Conservation (phyloP, 768 basidiomycete genomes). For the Hebeloma cylindrosporum region DNA sequence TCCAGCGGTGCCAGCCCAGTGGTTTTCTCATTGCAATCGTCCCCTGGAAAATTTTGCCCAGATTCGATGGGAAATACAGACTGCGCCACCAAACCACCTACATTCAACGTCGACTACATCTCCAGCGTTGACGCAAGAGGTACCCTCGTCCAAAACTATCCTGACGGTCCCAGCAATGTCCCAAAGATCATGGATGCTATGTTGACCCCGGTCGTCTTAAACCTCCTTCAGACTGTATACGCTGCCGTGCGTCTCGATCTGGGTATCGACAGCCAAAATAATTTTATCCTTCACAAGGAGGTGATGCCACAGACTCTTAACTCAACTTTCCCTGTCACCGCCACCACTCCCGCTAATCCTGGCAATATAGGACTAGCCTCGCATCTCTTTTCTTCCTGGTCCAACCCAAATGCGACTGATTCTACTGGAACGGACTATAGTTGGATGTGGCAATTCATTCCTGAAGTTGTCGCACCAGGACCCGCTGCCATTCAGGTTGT, state of each 20-base stretch:
- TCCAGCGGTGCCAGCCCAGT: not conserved
- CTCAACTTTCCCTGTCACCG: conserved; percentile 11
- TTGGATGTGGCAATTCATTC: conserved; percentile 11
- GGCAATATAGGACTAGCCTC: not conserved
- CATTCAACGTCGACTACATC: too few species aligned
- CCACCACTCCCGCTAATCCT: conserved; percentile 1
- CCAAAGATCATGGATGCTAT: not conserved
- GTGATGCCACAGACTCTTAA: conserved; percentile 3
- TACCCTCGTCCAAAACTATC: not conserved
- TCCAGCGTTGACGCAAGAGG: too few species aligned
- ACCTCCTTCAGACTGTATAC: conserved; percentile 20
- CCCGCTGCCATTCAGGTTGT: conserved; percentile 19
- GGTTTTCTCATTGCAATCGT: not conserved
- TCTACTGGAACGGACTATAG: not conserved
- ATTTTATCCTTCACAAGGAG: conserved; percentile 20
- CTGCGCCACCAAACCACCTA: too few species aligned
- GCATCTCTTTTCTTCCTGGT: too few species aligned
- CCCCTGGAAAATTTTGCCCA: too few species aligned
- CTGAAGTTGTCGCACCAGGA: conserved; percentile 13
- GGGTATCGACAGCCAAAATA: conserved; percentile 24
- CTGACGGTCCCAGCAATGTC: not conserved
- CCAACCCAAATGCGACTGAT: not conserved
- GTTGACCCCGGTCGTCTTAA: conserved; percentile 8
- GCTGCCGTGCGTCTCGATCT: conserved; percentile 24
- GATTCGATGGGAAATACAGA: too few species aligned